These are phyloP conservation scores for Viola odorata DNA, from an alignment of 345 rosid genomes.

Conservation along the genomic window DNA sequence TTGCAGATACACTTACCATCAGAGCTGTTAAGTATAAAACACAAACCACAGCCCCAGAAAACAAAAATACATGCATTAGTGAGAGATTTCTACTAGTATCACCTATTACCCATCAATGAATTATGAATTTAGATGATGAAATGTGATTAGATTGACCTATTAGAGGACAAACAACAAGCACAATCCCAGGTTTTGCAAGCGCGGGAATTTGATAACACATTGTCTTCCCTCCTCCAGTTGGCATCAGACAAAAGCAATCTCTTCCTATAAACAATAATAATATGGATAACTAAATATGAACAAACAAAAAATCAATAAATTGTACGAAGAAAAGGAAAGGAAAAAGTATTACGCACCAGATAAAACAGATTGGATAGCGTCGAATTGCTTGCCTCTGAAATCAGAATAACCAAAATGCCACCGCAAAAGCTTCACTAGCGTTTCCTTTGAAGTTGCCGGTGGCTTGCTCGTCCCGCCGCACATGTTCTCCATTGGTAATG, in stretches of 20 bases:
- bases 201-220: slow-evolving; percentile 98
- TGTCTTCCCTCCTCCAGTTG: slow-evolving; percentile 96
- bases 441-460: slow-evolving; percentile 45
- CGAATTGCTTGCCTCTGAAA: slow-evolving; percentile 82
- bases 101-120: background rate
- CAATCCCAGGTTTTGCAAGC: slow-evolving; percentile 74
- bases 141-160: slow-evolving; percentile 82
- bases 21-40: slow-evolving; percentile 48
- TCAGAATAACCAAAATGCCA: slow-evolving; percentile 91
- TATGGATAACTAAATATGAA: background rate
- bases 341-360: slow-evolving; percentile 37
- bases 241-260: slow-evolving; percentile 96
- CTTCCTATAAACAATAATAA: slow-evolving; percentile 50
- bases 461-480: slow-evolving; percentile 31
- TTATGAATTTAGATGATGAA: too few species aligned
- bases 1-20: slow-evolving; percentile 67
- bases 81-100: slow-evolving; percentile 4
- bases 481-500: slow-evolving; percentile 52
- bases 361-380: slow-evolving; percentile 79
- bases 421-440: slow-evolving; percentile 74
- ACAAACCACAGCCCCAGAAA: slow-evolving; percentile 22
- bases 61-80: too few species aligned
- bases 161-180: slow-evolving; percentile 88
- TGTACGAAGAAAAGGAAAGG: too few species aligned
- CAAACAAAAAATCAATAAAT: background rate